Evolutionary conservation across 768 basidiomycete genomes (phyloP), one percentile per base, ranked within the genome.

Genomic region (Phylloporus sp.): DNA sequence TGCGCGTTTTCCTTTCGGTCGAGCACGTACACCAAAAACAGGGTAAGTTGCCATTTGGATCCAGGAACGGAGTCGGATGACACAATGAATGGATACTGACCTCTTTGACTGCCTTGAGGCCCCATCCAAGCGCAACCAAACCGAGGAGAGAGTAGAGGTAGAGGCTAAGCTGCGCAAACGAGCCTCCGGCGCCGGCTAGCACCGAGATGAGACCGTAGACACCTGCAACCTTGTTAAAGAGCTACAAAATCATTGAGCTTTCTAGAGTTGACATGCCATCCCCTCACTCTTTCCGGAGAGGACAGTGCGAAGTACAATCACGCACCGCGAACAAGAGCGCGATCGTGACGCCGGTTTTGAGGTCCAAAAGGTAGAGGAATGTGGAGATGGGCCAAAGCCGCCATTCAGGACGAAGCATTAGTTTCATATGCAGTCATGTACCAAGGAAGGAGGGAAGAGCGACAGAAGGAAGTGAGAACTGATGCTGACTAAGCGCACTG

Each of bases 171-270:
- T 99, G 97, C 0, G 88, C 84, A 59, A 93, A 84, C n/a, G 87
- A 85, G n/a, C 88, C 87, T n/a, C 90, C 92, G 27, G 90, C 86
- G 18, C 95, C 95, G 1, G 88, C 88, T 53, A 94, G 71, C 50
- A 94, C 80, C 6, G 94, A 95, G 52, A 99, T 85, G 51, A 99
- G 80, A 49, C 97, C 97, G 67, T 98, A 99, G 9, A 97, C 82
- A 45, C 97, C 95, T 18, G 97, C 95, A 45, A 95, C 95, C 73
- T 99, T 99, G 80, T 99, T 99, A 58, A 99, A 76, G 47, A 93
- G 72, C 89, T 90, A 62, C 23, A 7, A 9, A 12, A 44, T 58
- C 34, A 50, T 43, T 61, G 55, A 56, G 60, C 18, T 41, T 42
- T 35, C 20, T 15, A 0, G 9, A 42, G 3, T 4, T 2, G 18